Evolutionary conservation across 2,329 filamentous ascomycete genomes (phyloP).

Genomic region (Trichoderma guizhouense): DNA sequence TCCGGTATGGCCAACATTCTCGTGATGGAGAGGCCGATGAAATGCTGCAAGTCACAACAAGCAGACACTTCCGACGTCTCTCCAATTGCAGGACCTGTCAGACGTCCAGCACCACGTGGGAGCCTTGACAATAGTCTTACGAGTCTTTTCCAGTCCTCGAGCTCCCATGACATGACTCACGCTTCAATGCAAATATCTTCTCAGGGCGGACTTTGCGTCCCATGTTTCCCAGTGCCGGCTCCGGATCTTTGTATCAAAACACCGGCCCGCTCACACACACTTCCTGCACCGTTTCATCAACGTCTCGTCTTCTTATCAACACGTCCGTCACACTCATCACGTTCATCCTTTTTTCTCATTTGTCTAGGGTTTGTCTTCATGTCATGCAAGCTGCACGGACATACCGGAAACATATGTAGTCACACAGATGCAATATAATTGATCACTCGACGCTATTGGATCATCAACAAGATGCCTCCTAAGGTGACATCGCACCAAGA

Average conservation of each 20-base stretch:
- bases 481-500: background rate
- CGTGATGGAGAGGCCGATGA: background rate
- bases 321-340: background rate
- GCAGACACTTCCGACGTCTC: background rate
- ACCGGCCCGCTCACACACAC: background rate
- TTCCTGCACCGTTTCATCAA: slow-evolving; percentile 5
- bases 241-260: background rate
- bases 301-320: background rate
- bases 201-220: background rate
- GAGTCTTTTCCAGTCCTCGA: background rate
- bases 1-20: background rate
- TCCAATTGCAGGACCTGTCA: background rate
- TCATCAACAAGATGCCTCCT: background rate
- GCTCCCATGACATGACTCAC: background rate
- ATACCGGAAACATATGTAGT: background rate
- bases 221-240: background rate
- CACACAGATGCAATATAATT: background rate
- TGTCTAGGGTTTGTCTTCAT: background rate
- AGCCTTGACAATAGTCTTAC: background rate
- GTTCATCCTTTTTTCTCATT: background rate
- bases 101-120: background rate
- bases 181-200: background rate
- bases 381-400: background rate
- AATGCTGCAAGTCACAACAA: background rate
- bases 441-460: background rate